Conservation (phyloP, 2,329 filamentous ascomycete species). For the Cercospora sp. region DNA sequence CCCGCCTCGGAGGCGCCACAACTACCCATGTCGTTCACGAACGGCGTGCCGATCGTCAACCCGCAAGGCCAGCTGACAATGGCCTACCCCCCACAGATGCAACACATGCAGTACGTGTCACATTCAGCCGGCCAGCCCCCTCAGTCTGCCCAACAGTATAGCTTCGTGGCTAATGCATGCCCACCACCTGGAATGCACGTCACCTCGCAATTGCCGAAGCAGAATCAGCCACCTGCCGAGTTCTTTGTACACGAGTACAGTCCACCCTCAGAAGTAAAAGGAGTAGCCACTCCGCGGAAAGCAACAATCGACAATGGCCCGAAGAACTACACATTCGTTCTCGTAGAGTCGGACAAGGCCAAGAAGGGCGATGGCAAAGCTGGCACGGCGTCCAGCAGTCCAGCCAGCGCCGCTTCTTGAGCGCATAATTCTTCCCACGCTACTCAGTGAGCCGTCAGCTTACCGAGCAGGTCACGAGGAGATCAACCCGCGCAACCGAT, state of each 20-base stretch:
- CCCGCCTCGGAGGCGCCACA: conserved; percentile 16
- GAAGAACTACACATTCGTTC: conserved; percentile 51
- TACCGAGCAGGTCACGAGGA: neutral
- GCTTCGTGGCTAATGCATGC: conserved; percentile 26
- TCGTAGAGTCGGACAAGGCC: conserved; percentile 42
- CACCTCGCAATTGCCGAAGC: conserved; percentile 34
- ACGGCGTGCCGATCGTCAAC: conserved; percentile 33
- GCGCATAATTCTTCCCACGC: neutral
- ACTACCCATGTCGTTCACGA: conserved; percentile 28
- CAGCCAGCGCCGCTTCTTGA: conserved; percentile 25
- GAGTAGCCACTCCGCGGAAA: conserved; percentile 35
- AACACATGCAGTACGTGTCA: conserved; percentile 28
- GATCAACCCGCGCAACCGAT: neutral
- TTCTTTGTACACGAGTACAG: conserved; percentile 52
- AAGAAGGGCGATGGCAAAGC: conserved; percentile 23
- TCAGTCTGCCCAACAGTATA: conserved; percentile 25
- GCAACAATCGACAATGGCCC: conserved; percentile 36
- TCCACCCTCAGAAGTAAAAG: conserved; percentile 45
- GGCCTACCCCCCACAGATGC: conserved; percentile 29
- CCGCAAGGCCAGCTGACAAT: conserved; percentile 29
- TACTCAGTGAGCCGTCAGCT: neutral
- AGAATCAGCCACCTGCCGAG: conserved; percentile 34
- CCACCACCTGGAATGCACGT: conserved; percentile 26
- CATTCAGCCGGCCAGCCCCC: conserved; percentile 22
- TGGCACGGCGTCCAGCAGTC: conserved; percentile 26